Evolutionary conservation across 2,329 filamentous ascomycete genomes (phyloP).

Genomic region (Moelleriella libera): DNA sequence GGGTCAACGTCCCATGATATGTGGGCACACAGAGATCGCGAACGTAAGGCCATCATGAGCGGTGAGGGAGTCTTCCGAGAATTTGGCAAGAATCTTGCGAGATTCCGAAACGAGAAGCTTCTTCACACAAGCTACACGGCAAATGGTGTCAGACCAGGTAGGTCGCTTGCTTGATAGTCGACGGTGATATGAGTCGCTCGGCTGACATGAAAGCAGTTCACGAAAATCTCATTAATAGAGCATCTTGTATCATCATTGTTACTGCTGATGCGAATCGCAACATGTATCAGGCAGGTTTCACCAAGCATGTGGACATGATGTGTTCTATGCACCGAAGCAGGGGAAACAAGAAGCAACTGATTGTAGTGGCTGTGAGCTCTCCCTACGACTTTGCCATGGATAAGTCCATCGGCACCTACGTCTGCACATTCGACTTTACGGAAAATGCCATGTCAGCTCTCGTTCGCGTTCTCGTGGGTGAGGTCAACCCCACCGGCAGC

Average conservation of each 20-base stretch:
- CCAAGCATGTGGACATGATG: conserved; percentile 92
- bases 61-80: conserved; percentile 89
- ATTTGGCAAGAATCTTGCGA: conserved; percentile 73
- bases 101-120: conserved; percentile 72
- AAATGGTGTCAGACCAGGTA: conserved; percentile 70
- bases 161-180: conserved; percentile 5
- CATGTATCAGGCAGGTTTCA: conserved; percentile 85
- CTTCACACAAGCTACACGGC: conserved; percentile 92
- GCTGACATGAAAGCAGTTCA: conserved; percentile 40
- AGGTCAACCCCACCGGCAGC: conserved; percentile 44
- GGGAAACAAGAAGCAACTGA: conserved; percentile 74
- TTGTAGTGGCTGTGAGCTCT: conserved; percentile 87
- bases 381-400: conserved; percentile 96
- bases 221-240: conserved; percentile 80
- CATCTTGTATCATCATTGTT: conserved; percentile 76
- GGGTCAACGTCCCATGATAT: conserved; percentile 33
- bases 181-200: background rate
- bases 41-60: conserved; percentile 61
- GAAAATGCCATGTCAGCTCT: conserved; percentile 79
- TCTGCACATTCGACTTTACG: conserved; percentile 94
- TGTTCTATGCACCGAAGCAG: conserved; percentile 68
- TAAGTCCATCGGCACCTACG: conserved; percentile 75
- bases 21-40: conserved; percentile 39
- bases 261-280: conserved; percentile 92
- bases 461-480: conserved; percentile 72